Evolutionary conservation across 148 eudicot genomes (phyloP).

Genomic region (Limonium bicolor): DNA sequence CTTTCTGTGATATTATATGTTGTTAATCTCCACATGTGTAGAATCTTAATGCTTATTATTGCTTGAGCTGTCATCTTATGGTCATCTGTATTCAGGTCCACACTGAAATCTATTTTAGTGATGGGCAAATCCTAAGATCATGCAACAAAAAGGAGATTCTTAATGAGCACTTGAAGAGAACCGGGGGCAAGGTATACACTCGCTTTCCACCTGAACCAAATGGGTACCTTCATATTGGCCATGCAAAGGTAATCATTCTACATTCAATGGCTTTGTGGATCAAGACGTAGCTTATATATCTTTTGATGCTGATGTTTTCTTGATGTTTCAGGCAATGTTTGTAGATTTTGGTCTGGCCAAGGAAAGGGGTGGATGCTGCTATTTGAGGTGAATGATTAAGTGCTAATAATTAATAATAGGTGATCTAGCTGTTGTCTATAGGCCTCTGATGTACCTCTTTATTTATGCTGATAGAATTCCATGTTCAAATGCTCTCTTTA

Average conservation of each 20-base stretch:
- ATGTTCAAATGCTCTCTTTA: neutral
- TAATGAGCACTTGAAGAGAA: conserved; percentile 52
- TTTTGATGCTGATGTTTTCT: conserved; percentile 5
- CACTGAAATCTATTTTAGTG: conserved; percentile 74
- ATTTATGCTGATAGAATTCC: neutral
- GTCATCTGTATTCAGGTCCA: conserved; percentile 42
- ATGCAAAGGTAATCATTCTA: conserved; percentile 74
- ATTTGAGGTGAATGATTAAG: conserved; percentile 54
- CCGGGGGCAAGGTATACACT: conserved; percentile 72
- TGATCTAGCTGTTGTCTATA: too few species aligned
- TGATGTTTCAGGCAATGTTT: conserved; percentile 66
- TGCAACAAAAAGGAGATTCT: conserved; percentile 65
- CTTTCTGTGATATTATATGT: too few species aligned
- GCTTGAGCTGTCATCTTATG: conserved; percentile 4
- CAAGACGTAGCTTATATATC: too few species aligned
- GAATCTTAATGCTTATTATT: conserved; percentile 1
- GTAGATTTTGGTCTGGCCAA: conserved; percentile 87
- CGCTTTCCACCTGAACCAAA: conserved; percentile 99
- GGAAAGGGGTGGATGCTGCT: conserved; percentile 82
- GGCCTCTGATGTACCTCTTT: neutral
- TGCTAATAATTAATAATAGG: too few species aligned
- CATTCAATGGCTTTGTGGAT: too few species aligned
- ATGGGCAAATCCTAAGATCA: conserved; percentile 54
- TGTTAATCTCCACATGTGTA: too few species aligned
- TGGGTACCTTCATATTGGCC: conserved; percentile 95